Percentiles rank a stretch among this genome's conserved stretches.
These are phyloP conservation scores for Ascochyta viciae-villosae DNA, from an alignment of 2,329 filamentous ascomycete species.

Conservation along the genomic window DNA sequence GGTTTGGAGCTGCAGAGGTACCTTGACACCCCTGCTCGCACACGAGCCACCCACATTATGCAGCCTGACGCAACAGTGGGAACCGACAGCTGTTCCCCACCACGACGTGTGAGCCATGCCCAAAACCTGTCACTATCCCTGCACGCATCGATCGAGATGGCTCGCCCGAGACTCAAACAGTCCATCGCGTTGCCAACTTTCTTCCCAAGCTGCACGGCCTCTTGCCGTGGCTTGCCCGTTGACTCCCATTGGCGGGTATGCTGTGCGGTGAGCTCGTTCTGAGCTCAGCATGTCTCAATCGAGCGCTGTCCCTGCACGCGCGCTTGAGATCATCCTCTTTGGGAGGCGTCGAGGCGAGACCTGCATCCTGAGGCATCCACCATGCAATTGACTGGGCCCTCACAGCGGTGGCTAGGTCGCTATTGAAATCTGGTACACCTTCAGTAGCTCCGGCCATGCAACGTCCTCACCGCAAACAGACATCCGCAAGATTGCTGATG, in stretches of 20 bases:
- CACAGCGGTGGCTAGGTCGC: not conserved
- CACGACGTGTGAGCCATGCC: slow-evolving; percentile 26
- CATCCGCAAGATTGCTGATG: not conserved
- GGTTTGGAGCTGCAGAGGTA: slow-evolving; percentile 44
- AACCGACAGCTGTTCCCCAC: slow-evolving; percentile 33
- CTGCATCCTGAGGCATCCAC: slow-evolving; percentile 6
- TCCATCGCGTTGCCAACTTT: slow-evolving; percentile 13
- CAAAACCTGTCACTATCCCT: slow-evolving; percentile 45
- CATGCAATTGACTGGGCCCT: slow-evolving; percentile 5
- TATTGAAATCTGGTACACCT: slow-evolving; percentile 6
- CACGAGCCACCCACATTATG: slow-evolving; percentile 46
- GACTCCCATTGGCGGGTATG: slow-evolving; percentile 3
- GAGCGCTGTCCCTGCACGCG: slow-evolving; percentile 7
- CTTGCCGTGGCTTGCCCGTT: not conserved
- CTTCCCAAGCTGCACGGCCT: slow-evolving; percentile 11
- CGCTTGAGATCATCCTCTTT: slow-evolving; percentile 11
- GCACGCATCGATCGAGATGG: slow-evolving; percentile 23
- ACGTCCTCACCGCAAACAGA: not conserved
- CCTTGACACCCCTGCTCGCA: slow-evolving; percentile 38
- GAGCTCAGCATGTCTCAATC: slow-evolving; percentile 7
- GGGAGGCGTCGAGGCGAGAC: slow-evolving; percentile 3
- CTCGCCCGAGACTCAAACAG: slow-evolving; percentile 6
- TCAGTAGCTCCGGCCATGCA: not conserved
- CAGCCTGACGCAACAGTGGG: slow-evolving; percentile 49
- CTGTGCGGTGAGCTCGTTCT: slow-evolving; percentile 6